Evolutionary conservation across 352 stramenopile species (phyloP).

Genomic region (Phytophthora chlamydospora): DNA sequence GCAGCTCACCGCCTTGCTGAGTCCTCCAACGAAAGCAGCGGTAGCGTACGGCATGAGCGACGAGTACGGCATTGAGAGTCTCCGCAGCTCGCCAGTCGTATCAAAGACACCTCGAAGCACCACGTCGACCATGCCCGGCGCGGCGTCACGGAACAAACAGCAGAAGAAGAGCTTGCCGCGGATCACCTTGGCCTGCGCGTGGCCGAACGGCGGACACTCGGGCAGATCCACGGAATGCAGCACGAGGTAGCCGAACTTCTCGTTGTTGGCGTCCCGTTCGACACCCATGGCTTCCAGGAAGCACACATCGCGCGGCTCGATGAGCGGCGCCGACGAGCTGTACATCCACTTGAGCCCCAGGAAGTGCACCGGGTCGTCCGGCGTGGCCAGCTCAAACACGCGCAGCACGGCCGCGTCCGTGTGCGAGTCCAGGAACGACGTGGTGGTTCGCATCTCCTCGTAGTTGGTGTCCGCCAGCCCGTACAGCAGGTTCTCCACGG

Average conservation of each 20-base stretch:
- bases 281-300: slow-evolving; percentile 41
- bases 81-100: slow-evolving; percentile 31
- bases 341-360: slow-evolving; percentile 50
- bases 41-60: slow-evolving; percentile 33
- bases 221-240: slow-evolving; percentile 43
- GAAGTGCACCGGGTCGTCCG: slow-evolving; percentile 40
- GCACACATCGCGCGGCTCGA: slow-evolving; percentile 41
- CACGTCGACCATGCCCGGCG: slow-evolving; percentile 37
- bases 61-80: slow-evolving; percentile 28
- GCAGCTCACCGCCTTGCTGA: slow-evolving; percentile 35
- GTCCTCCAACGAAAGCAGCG: slow-evolving; percentile 30
- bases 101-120: slow-evolving; percentile 41
- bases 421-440: slow-evolving; percentile 30
- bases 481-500: slow-evolving; percentile 45
- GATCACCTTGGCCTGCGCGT: slow-evolving; percentile 20
- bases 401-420: slow-evolving; percentile 41
- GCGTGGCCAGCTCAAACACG: slow-evolving; percentile 35
- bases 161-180: slow-evolving; percentile 36
- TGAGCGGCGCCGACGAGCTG: slow-evolving; percentile 22
- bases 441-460: slow-evolving; percentile 38
- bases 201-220: slow-evolving; percentile 38
- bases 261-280: slow-evolving; percentile 28
- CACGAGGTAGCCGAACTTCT: slow-evolving; percentile 42
- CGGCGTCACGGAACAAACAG: slow-evolving; percentile 41
- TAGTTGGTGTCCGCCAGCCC: slow-evolving; percentile 28